Conservation (phyloP, 2,329 filamentous ascomycete genomes). For the Aspergillus intermedius region DNA sequence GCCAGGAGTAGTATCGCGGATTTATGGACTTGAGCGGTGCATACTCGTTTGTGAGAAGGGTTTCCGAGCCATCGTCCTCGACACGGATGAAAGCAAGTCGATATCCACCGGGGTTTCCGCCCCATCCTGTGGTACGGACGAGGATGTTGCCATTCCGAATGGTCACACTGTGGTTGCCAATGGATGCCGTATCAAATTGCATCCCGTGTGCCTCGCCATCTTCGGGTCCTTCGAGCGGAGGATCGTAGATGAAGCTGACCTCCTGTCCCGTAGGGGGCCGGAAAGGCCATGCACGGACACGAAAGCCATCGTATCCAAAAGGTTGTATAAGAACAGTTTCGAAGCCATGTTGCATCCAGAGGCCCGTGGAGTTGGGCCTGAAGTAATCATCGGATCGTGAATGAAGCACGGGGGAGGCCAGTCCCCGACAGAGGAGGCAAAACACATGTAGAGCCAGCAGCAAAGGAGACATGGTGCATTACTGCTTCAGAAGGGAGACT, state of each 20-base stretch:
- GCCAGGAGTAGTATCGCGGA: conserved; percentile 31
- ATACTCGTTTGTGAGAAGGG: conserved; percentile 32
- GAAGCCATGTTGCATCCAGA: conserved; percentile 33
- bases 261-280: conserved; percentile 29
- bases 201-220: conserved; percentile 25
- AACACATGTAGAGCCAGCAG: background rate
- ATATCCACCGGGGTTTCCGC: conserved; percentile 26
- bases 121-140: conserved; percentile 27
- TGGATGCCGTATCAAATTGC: conserved; percentile 26
- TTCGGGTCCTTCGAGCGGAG: conserved; percentile 33
- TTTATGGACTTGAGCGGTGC: conserved; percentile 28
- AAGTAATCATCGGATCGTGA: conserved; percentile 7
- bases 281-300: conserved; percentile 35
- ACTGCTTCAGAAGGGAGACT: background rate
- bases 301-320: conserved; percentile 36
- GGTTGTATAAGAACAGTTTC: conserved; percentile 35
- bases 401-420: background rate
- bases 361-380: conserved; percentile 16
- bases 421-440: background rate
- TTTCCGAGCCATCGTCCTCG: conserved; percentile 27
- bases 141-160: conserved; percentile 34
- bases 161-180: conserved; percentile 22
- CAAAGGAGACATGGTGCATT: background rate
- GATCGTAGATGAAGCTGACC: conserved; percentile 34
- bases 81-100: conserved; percentile 31